Base-by-base conservation (phyloP, 768 basidiomycete genomes). In the Lactarius vividus region DNA sequence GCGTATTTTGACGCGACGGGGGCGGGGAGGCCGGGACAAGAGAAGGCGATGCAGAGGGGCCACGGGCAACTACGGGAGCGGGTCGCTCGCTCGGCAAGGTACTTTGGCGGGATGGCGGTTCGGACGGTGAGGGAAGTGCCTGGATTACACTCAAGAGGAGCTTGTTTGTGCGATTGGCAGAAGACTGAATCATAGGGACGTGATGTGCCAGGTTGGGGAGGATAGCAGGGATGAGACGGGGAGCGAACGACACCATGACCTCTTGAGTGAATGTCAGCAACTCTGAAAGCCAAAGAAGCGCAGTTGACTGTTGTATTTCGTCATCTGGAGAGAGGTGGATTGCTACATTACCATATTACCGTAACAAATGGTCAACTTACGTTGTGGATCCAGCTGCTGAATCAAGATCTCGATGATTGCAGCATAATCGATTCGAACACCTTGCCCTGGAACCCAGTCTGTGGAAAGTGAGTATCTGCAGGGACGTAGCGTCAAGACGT, bases 401-500 rank as follows among this genome's bases (percentile, higher is more conserved):
- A 98, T 87, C 54, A 99, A 78, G 69, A 96, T 98, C 73, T 98
- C 94, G 42, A 98, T 87, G 59, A 99, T 93, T 3, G 95, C 88
- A 18, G 88, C 84, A 74, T 95, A 94, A 74, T 98, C 91, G 65
- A 99, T 88, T 63, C 82, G 84, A 13, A 98, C 94, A 0, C 94
- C 96, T 78, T 98, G 94, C 4, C 96, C 97, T 20, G 95, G 96
- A 31, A 91, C 79, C 94, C 94, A 98, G 44, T 85, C 90, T 92
- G 69, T 53, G 46, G 5, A 28, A 57, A 62, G 4, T 44, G 46
- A 65, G 62, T 33, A 42, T 29, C 26, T 44, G 56, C 8, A 9
- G 23, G 23, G 63, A 73, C 15, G 2, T 15, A 35, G 8, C 11
- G 10, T 10, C 8, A 39, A 33, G 20, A 55, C 67, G 10, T 16